Evolutionary conservation across 768 basidiomycete genomes (phyloP), one percentile per base, ranked within the genome.

Genomic region (Lactarius sp.): DNA sequence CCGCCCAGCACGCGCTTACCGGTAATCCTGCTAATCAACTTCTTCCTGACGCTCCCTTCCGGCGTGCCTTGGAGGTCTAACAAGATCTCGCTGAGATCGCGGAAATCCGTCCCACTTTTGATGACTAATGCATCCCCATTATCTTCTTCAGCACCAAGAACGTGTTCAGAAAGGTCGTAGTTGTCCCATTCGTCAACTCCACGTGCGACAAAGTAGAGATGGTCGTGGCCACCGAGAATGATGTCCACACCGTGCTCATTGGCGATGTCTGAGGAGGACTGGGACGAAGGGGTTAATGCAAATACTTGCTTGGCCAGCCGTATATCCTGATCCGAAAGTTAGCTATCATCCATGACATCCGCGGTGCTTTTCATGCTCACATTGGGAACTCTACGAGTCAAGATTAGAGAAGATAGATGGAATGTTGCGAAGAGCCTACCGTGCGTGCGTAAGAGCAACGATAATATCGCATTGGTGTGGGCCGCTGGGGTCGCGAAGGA

Each of bases 61-160:
- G 88, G 81, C 1, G 86, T 80, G 55, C 83, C 75, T 33, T 77
- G 75, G 14, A 95, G 75, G 60, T 85, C 84, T 22, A 96, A 74
- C 0, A 74, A 78, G 50, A 94, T 76, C 64, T 91, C 89, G 56
- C 90, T 92, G 39, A 95, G 76, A 66, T 95, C 92, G 42, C 89
- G 83, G 71, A 96, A 96, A 75, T 96, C 92, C 2, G 87, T 90
- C 8, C 94, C 94, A 70, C 90, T 93, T 75, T 95, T 95, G 64
- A 94, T 77, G 20, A 89, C 78, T 20, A 92, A 76, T 36, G 89
- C 77, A 54, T 89, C 85, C 4, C 89, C 89, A 1, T 81, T 70
- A 67, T 92, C 90, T n/a, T 75, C 77, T 69, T 92, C 88, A 6
- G 85, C 84, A 34, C 89, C 92, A 16, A 87, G 79, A 34, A 82